Percentiles rank a stretch among this genome's conserved stretches.
phyloP scores from a whole-genome alignment of 495 filamentous ascomycete species.

The Staphylotrichum tortipilum region DNA sequence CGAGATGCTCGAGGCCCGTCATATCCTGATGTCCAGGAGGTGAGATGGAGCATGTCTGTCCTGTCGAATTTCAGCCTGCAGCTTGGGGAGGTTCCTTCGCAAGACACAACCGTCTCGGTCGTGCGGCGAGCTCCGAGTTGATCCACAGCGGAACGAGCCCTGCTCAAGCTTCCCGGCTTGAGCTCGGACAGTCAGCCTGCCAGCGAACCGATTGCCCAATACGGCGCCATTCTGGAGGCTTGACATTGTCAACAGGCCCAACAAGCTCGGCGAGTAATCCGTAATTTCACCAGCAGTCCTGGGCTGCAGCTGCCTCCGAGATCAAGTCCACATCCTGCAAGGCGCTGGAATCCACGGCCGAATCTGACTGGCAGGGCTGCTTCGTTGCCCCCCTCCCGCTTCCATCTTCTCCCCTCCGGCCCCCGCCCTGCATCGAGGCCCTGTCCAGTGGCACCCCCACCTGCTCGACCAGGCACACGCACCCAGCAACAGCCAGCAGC shows the following conservation, averaged over 20 bases:
- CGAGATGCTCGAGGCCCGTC: not conserved
- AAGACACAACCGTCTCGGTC: conserved; percentile 2
- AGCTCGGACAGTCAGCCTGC: not conserved
- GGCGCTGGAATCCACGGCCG: not conserved
- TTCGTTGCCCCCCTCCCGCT: no score
- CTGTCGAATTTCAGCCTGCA: not conserved
- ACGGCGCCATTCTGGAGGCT: conserved; percentile 3
- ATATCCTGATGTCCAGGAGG: no score
- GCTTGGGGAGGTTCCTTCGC: no score
- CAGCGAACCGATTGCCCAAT: conserved; percentile 6
- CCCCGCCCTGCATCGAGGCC: not conserved
- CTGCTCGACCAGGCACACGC: conserved; percentile 1
- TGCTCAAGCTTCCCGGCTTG: not conserved
- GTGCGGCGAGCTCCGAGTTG: not conserved
- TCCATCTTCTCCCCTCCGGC: no score
- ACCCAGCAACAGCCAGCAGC: not conserved
- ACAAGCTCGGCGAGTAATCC: not conserved
- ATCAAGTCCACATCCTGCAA: not conserved
- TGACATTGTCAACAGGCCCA: not conserved
- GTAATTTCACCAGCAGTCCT: conserved; percentile 5
- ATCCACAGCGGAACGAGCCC: not conserved
- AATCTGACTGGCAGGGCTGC: not conserved
- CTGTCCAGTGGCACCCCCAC: conserved; percentile 1
- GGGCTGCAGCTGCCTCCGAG: not conserved
- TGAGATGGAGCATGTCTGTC: no score